These are phyloP conservation scores for Aureobasidium sp. DNA, from an alignment of 2,329 filamentous ascomycete genomes.

Conservation along the genomic window DNA sequence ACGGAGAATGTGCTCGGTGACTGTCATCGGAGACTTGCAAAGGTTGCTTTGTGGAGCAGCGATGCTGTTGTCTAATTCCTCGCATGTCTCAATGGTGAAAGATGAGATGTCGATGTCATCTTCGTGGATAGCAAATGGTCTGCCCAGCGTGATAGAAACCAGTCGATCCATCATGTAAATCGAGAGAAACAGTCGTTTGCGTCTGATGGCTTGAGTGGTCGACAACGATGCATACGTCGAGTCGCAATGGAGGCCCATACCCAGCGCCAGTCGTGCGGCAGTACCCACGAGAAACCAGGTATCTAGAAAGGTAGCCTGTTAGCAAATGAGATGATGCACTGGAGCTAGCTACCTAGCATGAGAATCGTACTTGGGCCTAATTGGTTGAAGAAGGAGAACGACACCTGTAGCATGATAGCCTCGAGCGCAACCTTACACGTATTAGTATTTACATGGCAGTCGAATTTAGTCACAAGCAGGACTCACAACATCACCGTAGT, in stretches of 20 bases:
- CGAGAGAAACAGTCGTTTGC: constrained; percentile 41
- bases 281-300: constrained; percentile 43
- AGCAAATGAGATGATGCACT: not conserved
- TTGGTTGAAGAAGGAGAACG: constrained; percentile 45
- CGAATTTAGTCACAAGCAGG: too few relatives aligned
- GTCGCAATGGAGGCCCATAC: constrained; percentile 35
- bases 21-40: constrained; percentile 11
- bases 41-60: constrained; percentile 23
- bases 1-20: constrained; percentile 38
- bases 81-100: constrained; percentile 34
- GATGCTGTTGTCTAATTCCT: constrained; percentile 20
- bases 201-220: constrained; percentile 25
- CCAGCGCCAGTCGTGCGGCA: constrained; percentile 39
- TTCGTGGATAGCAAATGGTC: constrained; percentile 42
- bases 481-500: constrained; percentile 19
- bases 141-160: constrained; percentile 39
- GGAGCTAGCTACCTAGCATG: not conserved
- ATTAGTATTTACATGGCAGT: not conserved
- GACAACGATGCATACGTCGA: constrained; percentile 25
- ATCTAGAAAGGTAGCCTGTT: constrained; percentile 19
- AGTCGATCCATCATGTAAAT: constrained; percentile 47
- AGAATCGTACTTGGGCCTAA: constrained; percentile 32
- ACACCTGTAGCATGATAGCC: constrained; percentile 41
- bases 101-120: constrained; percentile 40
- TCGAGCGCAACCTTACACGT: constrained; percentile 33